These are phyloP conservation scores for Pseudognaphalium luteoalbum DNA, from an alignment of 129 eudicot species.

Conservation along the genomic window DNA sequence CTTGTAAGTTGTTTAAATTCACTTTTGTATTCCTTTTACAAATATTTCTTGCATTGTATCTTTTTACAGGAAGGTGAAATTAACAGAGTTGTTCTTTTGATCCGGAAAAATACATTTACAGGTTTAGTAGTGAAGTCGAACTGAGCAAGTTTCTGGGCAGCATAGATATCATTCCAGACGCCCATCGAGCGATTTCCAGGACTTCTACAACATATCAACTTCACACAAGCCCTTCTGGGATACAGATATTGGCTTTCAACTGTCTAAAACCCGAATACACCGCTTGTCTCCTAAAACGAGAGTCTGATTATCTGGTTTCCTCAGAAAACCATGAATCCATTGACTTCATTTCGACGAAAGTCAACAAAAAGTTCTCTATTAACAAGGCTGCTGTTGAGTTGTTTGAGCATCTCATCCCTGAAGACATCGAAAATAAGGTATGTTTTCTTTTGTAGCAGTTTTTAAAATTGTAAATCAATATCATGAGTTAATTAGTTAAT, in stretches of 20 bases:
- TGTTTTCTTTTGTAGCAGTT: too few species aligned
- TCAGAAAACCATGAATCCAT: slow-evolving; percentile 18
- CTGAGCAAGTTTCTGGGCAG: slow-evolving; percentile 24
- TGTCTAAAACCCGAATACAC: background rate
- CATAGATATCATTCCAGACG: slow-evolving; percentile 25
- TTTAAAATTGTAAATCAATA: background rate
- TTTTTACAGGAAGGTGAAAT: too few species aligned
- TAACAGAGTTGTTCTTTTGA: background rate
- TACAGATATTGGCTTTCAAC: slow-evolving; percentile 24
- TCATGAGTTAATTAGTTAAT: background rate
- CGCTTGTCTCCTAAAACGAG: slow-evolving; percentile 1
- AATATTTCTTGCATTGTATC: too few species aligned
- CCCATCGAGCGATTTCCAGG: slow-evolving; percentile 22
- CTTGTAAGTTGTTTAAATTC: too few species aligned
- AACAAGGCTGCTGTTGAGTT: slow-evolving; percentile 30
- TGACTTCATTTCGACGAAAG: slow-evolving; percentile 33
- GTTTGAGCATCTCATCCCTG: slow-evolving; percentile 2
- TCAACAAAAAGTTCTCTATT: slow-evolving; percentile 29
- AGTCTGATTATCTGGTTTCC: slow-evolving; percentile 16
- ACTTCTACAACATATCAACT: background rate
- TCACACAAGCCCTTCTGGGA: slow-evolving; percentile 18
- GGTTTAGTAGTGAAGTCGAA: slow-evolving; percentile 46
- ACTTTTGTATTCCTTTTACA: too few species aligned
- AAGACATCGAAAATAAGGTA: slow-evolving; percentile 16
- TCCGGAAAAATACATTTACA: slow-evolving; percentile 6